Base-by-base conservation (phyloP, 192 early-diverging fungal genomes). In the Geosiphon pyriformis region DNA sequence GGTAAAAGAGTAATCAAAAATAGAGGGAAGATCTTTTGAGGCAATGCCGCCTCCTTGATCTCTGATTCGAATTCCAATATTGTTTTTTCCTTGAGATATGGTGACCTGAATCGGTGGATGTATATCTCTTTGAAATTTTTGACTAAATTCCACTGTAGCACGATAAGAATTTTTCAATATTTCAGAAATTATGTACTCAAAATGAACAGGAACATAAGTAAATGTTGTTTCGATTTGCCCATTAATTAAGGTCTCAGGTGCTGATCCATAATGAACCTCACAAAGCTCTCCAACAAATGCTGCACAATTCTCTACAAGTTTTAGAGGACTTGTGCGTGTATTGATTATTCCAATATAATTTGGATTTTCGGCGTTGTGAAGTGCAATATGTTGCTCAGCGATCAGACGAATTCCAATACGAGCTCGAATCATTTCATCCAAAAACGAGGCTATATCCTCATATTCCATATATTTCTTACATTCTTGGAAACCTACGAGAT, bases 1-100 rank as follows among this genome's bases (percentile, higher is more conserved):
- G 11, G 96, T 94, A 77, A 88, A 96, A 3, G 88, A 91, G 74
- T 95, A 98, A 61, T 98, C 93, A 80, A 94, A 98, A 1, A 94
- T 82, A 20, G 85, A 81, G 30, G 76, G 77, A 70, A 92, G 72
- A 67, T 94, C 89, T 61, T 88, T 74, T 20, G 81, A 72, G 7
- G 89, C 72, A 55, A 98, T 90, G 26, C 96, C 96, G 26, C 94
- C 93, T 35, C 95, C 95, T 65, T 90, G 88, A 70, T 98, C 95
- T 25, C 93, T 76, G 47, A 98, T 85, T 59, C 96, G 80, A 42
- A 98, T 86, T 10, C 85, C 87, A 4, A 95, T 85, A 47, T 90
- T 91, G 37, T 89, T 87, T 0, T 83, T 69, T 32, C 90, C 88
- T 57, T 87, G 82, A 20, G 86, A 83, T 17, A 98, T 84, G 17